Evolutionary conservation across 495 filamentous ascomycete genomes (phyloP).

Genomic region (Chaetomidium leptoderma): DNA sequence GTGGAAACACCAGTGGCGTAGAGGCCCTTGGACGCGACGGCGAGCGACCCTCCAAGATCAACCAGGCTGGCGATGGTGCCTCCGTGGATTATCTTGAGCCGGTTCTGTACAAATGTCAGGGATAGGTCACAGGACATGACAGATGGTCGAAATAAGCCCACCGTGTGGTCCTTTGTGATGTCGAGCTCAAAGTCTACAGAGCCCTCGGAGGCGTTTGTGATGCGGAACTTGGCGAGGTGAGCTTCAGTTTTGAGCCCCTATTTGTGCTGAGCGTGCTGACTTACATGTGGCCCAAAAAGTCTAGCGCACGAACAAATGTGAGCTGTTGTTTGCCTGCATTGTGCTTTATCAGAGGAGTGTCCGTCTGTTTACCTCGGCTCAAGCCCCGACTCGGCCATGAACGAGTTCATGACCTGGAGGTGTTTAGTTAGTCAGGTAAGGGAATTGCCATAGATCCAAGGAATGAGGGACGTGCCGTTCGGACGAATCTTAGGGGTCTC

Average conservation of each 20-base stretch:
- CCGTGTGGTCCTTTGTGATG: conserved; percentile 84
- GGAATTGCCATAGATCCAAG: not conserved
- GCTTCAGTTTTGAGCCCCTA: not conserved
- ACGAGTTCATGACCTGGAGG: conserved; percentile 70
- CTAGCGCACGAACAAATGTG: conserved; percentile 22
- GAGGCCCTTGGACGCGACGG: conserved; percentile 84
- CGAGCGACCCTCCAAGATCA: conserved; percentile 87
- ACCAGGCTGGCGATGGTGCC: conserved; percentile 96
- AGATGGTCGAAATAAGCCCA: conserved; percentile 34
- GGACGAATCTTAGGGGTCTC: conserved; percentile 38
- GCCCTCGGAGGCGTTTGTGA: conserved; percentile 72
- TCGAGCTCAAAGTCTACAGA: conserved; percentile 82
- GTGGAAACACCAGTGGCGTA: conserved; percentile 90
- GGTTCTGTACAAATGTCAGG: conserved; percentile 56
- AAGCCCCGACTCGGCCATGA: conserved; percentile 75
- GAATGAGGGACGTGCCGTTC: conserved; percentile 30
- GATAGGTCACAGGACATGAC: not conserved
- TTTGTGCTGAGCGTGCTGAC: not conserved
- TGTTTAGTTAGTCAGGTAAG: not conserved
- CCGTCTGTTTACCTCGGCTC: conserved; percentile 65
- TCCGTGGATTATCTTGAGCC: conserved; percentile 85
- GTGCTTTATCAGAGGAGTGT: not conserved
- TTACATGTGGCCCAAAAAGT: conserved; percentile 43
- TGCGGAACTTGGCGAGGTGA: conserved; percentile 55
- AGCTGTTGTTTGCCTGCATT: conserved; percentile 8